Percentiles rank a stretch among this genome's conserved stretches.
Evolutionary conservation across 2,329 filamentous ascomycete species (phyloP).

Genomic region (Elsinoe batatas): DNA sequence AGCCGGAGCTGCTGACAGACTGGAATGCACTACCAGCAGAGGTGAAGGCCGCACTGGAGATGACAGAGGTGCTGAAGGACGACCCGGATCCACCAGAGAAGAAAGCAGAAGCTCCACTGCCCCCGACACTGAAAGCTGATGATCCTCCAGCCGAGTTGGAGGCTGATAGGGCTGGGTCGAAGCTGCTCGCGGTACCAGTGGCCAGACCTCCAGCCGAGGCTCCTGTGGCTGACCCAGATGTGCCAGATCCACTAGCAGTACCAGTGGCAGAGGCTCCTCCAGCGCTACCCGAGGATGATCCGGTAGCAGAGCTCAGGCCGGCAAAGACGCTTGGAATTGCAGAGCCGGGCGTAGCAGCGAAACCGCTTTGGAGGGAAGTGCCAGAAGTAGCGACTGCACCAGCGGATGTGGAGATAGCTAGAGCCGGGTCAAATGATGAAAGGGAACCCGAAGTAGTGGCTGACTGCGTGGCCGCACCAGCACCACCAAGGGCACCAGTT

Average conservation of each 20-base stretch:
- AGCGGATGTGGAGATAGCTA: background rate
- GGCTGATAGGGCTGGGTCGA: background rate
- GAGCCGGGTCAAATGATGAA: background rate
- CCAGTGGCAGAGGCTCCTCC: background rate
- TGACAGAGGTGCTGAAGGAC: background rate
- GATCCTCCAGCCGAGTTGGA: background rate
- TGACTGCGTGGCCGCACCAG: background rate
- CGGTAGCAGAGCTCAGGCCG: background rate
- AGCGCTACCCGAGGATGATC: background rate
- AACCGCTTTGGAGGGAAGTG: background rate
- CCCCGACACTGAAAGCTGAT: background rate
- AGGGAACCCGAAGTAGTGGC: background rate
- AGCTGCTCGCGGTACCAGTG: background rate
- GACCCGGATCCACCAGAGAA: background rate
- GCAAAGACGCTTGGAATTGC: background rate
- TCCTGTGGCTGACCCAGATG: background rate
- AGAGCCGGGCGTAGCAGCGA: background rate
- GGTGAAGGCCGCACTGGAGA: background rate
- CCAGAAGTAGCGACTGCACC: background rate
- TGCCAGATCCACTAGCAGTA: background rate
- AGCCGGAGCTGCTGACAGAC: constrained; percentile 11
- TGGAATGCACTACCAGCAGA: constrained; percentile 8
- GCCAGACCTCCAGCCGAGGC: background rate
- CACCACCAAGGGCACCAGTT: too few relatives aligned
- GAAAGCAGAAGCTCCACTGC: background rate